Percentiles rank a stretch among this genome's conserved stretches.
Evolutionary conservation across 2,329 filamentous ascomycete species (phyloP).

Genomic region (Exophiala sp.): DNA sequence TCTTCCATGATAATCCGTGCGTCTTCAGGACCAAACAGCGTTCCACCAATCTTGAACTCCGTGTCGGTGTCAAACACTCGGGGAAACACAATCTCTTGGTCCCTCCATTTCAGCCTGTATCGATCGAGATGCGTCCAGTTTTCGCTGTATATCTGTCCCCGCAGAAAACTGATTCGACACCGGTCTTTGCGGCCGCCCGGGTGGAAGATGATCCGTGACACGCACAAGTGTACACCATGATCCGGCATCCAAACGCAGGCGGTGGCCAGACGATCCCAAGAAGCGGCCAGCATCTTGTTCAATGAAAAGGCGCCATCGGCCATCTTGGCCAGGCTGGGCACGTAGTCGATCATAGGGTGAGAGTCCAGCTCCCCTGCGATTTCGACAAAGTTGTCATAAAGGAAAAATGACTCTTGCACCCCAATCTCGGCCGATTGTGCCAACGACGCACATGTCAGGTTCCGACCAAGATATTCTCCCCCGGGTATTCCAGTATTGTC

Average conservation of each 20-base stretch:
- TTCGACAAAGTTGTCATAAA: constrained; percentile 23
- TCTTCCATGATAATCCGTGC: constrained; percentile 27
- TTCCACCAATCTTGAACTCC: constrained; percentile 9
- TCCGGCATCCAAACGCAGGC: constrained; percentile 19
- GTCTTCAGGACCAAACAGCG: constrained; percentile 26
- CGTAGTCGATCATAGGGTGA: constrained; percentile 13
- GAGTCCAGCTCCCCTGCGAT: constrained; percentile 5
- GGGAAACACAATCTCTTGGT: constrained; percentile 20
- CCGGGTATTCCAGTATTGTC: constrained; percentile 7
- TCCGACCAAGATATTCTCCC: constrained; percentile 5
- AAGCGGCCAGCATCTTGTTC: constrained; percentile 1
- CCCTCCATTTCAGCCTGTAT: constrained; percentile 24
- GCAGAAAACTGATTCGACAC: constrained; percentile 26
- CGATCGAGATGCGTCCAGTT: constrained; percentile 23
- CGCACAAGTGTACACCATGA: constrained; percentile 14
- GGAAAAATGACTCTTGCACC: constrained; percentile 25
- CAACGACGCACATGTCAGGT: constrained; percentile 6
- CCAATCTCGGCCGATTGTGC: constrained; percentile 7
- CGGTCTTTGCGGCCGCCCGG: constrained; percentile 14
- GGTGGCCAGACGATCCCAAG: constrained; percentile 15
- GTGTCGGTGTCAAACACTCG: constrained; percentile 20
- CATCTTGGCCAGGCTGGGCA: constrained; percentile 2
- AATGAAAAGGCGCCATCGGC: neutral
- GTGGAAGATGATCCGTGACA: constrained; percentile 18
- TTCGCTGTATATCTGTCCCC: constrained; percentile 24